Evolutionary conservation across 2,329 filamentous ascomycete species (phyloP).

Genomic region (Proliferodiscus dingleyae): DNA sequence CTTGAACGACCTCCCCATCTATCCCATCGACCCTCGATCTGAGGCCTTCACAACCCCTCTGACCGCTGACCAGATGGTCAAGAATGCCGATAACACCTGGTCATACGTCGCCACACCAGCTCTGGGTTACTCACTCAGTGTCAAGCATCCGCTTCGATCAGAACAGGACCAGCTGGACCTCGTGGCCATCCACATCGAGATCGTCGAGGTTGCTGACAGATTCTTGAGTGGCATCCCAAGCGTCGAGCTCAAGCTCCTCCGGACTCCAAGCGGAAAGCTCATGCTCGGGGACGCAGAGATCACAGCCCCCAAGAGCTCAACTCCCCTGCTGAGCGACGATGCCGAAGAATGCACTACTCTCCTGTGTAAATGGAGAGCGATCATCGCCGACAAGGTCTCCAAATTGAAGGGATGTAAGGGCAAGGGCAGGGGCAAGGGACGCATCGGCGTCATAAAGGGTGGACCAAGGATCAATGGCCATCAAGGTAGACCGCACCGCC

Average conservation of each 20-base stretch:
- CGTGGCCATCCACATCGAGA: conserved; percentile 50
- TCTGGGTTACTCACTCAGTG: conserved; percentile 25
- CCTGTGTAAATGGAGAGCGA: conserved; percentile 51
- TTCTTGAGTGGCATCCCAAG: conserved; percentile 50
- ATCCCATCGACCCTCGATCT: conserved; percentile 38
- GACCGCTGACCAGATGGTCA: conserved; percentile 41
- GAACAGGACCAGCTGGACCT: conserved; percentile 48
- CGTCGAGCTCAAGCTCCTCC: conserved; percentile 58
- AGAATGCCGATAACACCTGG: conserved; percentile 27
- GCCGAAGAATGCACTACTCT: conserved; percentile 39
- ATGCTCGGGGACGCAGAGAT: conserved; percentile 46
- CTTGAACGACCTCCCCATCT: conserved; percentile 58
- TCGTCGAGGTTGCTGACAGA: conserved; percentile 54
- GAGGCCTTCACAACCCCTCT: conserved; percentile 39
- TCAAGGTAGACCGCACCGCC: conserved; percentile 20
- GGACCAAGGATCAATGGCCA: conserved; percentile 23
- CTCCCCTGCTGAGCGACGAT: conserved; percentile 27
- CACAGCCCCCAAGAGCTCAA: conserved; percentile 22
- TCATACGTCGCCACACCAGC: conserved; percentile 23
- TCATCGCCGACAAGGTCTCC: conserved; percentile 43
- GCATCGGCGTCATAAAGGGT: no score
- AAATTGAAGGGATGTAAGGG: conserved; percentile 37
- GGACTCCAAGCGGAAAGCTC: conserved; percentile 50
- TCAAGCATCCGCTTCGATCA: conserved; percentile 38
- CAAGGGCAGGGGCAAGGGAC: conserved; percentile 29